Evolutionary conservation across 23 red algal species (phyloP).

Genomic region (Gracilariopsis chorda): DNA sequence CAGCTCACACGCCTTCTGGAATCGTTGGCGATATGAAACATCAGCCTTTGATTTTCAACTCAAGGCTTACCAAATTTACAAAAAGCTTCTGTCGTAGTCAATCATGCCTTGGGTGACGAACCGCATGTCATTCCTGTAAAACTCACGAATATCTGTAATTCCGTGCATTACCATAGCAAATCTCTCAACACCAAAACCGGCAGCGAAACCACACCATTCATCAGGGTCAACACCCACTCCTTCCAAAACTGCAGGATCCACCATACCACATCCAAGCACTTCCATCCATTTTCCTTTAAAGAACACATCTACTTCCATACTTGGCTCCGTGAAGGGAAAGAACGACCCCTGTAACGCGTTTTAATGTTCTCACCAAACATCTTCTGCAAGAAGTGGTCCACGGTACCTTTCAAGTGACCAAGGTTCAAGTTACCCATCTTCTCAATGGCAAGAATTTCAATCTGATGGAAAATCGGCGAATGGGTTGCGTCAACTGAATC

Average conservation of each 20-base stretch:
- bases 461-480: constrained; percentile 75
- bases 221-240: constrained; percentile 74
- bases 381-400: constrained; percentile 75
- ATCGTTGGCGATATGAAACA: neutral
- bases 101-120: constrained; percentile 70
- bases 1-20: neutral
- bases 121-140: constrained; percentile 62
- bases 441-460: constrained; percentile 73
- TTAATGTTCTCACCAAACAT: constrained; percentile 78
- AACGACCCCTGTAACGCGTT: constrained; percentile 67
- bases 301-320: constrained; percentile 85
- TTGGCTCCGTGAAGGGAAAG: constrained; percentile 90
- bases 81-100: constrained; percentile 9
- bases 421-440: constrained; percentile 62
- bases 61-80: neutral
- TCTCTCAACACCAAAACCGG: constrained; percentile 88
- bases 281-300: constrained; percentile 81
- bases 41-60: neutral
- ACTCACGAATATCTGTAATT: constrained; percentile 75
- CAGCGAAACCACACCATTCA: constrained; percentile 75
- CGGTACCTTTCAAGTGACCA: constrained; percentile 49
- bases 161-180: constrained; percentile 87
- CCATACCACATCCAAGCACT: constrained; percentile 84
- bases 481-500: constrained; percentile 76
- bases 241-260: constrained; percentile 77